Evolutionary conservation across 768 basidiomycete species (phyloP), one percentile per base, ranked within the genome.

Genomic region (Hypholoma fasciculare): DNA sequence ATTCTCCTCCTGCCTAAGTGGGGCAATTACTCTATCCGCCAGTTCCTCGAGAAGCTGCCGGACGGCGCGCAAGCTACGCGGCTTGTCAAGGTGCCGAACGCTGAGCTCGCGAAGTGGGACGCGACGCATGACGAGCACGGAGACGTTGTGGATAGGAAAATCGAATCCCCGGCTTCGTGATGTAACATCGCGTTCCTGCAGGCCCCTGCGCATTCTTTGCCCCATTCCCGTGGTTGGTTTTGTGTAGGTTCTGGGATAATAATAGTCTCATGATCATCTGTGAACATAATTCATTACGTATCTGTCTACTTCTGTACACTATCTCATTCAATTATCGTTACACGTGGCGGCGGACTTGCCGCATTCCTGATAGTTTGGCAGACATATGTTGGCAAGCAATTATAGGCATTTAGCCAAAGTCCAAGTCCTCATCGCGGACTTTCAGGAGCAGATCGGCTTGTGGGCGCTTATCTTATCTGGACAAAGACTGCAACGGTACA

Each of bases 1-100:
- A 74, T 81, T 20, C 59, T 76, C 4, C 49, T 78, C 13, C 64
- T 83, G 7, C 82, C 81, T 16, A 74, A 71, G 58, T 54, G 72
- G 7, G 71, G 77, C 4, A 75, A 76, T 6, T 82, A 82, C 61
- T 64, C 67, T 14, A 74, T 82, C 37, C 73, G 78, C n/a, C 78
- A 79, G 48, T 74, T 80, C 52, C 72, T 81, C 49, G 79, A 82
- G 63, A 62, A 61, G 16, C 63, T 74, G 12, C 65, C 79, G 9
- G 75, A 74, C 26, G 69, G 74, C 7, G 72, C 71, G 16, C 67
- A 69, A 43, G 66, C 70, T 20, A 72, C 69, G 20, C 62, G 61
- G 12, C 61, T 73, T 13, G 70, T 76, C 51, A 73, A 65, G 51
- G 72, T 74, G 0, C 69, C 69, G 1, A 67, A 71, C 52, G 57